These are phyloP conservation scores for Lepiota venenata DNA, from an alignment of 768 basidiomycete species.

Conservation along the genomic window DNA sequence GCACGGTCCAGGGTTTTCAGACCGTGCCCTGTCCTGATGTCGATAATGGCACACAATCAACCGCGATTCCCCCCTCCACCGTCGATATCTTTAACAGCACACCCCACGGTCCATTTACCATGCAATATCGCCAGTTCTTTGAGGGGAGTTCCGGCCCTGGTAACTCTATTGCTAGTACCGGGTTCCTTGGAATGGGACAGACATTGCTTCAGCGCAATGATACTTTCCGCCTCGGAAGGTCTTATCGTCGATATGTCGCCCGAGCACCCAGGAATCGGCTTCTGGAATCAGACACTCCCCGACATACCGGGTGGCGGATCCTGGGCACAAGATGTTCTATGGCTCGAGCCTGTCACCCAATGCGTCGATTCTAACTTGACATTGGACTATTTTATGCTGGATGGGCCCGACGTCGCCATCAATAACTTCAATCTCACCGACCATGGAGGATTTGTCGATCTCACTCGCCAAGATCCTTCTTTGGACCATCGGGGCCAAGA, in stretches of 20 bases:
- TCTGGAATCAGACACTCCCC: neutral
- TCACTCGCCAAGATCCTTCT: too few species aligned
- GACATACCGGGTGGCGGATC: slow-evolving; percentile 1
- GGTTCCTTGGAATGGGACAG: slow-evolving; percentile 12
- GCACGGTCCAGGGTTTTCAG: neutral
- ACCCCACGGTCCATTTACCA: slow-evolving; percentile 17
- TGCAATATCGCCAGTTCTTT: slow-evolving; percentile 18
- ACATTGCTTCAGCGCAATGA: slow-evolving; percentile 13
- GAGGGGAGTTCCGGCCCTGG: slow-evolving; percentile 9
- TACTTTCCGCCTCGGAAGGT: slow-evolving; percentile 17
- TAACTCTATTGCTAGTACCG: neutral
- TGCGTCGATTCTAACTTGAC: slow-evolving; percentile 21
- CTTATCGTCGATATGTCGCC: slow-evolving; percentile 15
- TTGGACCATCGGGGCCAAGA: too few species aligned
- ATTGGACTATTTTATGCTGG: slow-evolving; percentile 13
- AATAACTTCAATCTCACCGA: slow-evolving; percentile 14
- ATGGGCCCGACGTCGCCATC: neutral
- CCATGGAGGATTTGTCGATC: neutral
- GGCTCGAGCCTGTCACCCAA: slow-evolving; percentile 18
- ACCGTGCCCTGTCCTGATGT: slow-evolving; percentile 16
- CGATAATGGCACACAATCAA: slow-evolving; percentile 9
- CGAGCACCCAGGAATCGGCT: slow-evolving; percentile 10
- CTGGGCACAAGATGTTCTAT: slow-evolving; percentile 20
- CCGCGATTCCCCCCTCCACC: slow-evolving; percentile 12
- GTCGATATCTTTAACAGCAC: slow-evolving; percentile 16